Conservation (phyloP, 768 basidiomycete genomes). For the Saitozyma sp. region DNA sequence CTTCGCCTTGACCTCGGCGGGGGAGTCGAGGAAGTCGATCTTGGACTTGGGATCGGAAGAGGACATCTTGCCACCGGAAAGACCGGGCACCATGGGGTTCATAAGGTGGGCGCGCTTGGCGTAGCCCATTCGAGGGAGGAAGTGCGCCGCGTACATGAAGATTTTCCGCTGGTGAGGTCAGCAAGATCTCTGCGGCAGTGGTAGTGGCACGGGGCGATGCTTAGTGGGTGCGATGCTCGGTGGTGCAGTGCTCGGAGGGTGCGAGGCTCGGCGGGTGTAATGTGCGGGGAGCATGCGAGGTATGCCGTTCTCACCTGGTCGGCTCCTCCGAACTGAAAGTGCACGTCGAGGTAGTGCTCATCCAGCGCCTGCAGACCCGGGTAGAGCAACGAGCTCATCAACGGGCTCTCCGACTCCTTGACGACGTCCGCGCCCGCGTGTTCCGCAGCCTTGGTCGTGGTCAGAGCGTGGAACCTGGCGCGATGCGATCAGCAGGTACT, state of each 20-base stretch:
- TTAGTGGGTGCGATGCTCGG: no score
- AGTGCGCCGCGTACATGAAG: conserved; percentile 95
- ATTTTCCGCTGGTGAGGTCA: conserved; percentile 76
- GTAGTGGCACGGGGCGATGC: not conserved
- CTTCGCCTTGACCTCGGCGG: conserved; percentile 81
- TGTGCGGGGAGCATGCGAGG: not conserved
- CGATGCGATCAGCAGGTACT: no score
- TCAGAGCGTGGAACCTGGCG: conserved; percentile 70
- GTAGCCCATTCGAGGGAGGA: conserved; percentile 91
- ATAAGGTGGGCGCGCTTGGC: conserved; percentile 93
- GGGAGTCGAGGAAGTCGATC: conserved; percentile 91
- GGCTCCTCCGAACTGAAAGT: conserved; percentile 97
- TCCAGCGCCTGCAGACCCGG: conserved; percentile 95
- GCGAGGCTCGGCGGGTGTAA: no score
- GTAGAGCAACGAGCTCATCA: conserved; percentile 89
- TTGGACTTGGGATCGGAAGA: conserved; percentile 96
- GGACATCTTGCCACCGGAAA: conserved; percentile 96
- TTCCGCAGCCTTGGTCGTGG: conserved; percentile 93
- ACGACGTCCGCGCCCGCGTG: conserved; percentile 99
- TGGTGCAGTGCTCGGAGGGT: no score
- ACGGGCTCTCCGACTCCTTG: conserved; percentile 89
- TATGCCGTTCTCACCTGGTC: conserved; percentile 70
- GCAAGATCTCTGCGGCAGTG: not conserved
- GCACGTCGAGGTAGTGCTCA: conserved; percentile 90
- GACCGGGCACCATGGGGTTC: conserved; percentile 96